Evolutionary conservation across 2,329 filamentous ascomycete species (phyloP).

Genomic region (Dactylellina drechsleri): DNA sequence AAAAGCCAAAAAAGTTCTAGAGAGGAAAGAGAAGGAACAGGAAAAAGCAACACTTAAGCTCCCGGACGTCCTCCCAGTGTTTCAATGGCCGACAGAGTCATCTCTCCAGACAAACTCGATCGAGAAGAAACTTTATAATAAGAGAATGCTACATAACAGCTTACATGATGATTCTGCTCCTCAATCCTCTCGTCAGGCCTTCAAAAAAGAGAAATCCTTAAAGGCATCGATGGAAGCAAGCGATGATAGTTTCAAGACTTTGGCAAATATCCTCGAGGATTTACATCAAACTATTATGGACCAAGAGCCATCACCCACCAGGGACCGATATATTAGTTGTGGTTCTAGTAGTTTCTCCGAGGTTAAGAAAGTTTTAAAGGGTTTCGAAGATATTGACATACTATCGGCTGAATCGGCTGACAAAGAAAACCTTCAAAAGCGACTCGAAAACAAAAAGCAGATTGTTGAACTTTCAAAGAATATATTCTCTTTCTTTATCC

Average conservation of each 20-base stretch:
- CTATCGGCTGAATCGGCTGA: constrained; percentile 3
- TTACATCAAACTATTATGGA: constrained; percentile 13
- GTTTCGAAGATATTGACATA: constrained; percentile 6
- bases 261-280: constrained; percentile 28
- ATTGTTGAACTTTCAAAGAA: constrained; percentile 22
- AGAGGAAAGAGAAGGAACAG: constrained; percentile 14
- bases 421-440: neutral
- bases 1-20: neutral
- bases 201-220: neutral
- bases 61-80: constrained; percentile 35
- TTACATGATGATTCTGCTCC: neutral
- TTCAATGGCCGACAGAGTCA: constrained; percentile 37
- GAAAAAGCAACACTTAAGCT: constrained; percentile 3
- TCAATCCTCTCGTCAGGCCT: neutral
- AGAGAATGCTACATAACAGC: neutral
- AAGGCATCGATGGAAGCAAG: constrained; percentile 4
- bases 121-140: constrained; percentile 9
- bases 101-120: constrained; percentile 11
- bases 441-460: neutral
- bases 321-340: neutral
- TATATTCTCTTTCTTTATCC: constrained; percentile 31
- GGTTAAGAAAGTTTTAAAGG: constrained; percentile 18
- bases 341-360: constrained; percentile 16
- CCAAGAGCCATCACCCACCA: neutral
- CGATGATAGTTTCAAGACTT: constrained; percentile 28